These are phyloP conservation scores for Dioscorea dumetorum DNA, from an alignment of 106 monocot species.

Conservation along the genomic window DNA sequence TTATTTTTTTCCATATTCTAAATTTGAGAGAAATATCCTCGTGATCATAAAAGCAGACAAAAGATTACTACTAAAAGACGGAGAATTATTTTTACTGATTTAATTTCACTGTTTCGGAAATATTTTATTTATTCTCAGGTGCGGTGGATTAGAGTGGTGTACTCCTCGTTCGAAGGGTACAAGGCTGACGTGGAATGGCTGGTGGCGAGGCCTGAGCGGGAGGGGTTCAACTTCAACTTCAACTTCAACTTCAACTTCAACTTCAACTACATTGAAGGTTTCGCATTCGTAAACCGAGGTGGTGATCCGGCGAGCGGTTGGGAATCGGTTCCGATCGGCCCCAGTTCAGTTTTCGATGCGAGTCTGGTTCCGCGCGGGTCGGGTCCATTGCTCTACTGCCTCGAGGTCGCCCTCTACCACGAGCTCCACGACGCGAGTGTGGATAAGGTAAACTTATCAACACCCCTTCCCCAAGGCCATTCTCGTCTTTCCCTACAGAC, in stretches of 20 bases:
- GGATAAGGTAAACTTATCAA: slow-evolving; percentile 45
- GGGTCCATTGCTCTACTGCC: slow-evolving; percentile 82
- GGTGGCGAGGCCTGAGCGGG: slow-evolving; percentile 20
- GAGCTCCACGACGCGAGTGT: slow-evolving; percentile 22
- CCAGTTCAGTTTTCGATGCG: slow-evolving; percentile 36
- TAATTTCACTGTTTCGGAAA: too few relatives aligned
- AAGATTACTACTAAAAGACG: too few relatives aligned
- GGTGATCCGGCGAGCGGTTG: slow-evolving; percentile 65
- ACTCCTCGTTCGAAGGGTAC: slow-evolving; percentile 58
- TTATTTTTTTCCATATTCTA: too few relatives aligned
- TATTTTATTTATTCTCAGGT: slow-evolving; percentile 36
- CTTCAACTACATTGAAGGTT: slow-evolving; percentile 95
- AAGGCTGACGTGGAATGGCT: slow-evolving; percentile 64
- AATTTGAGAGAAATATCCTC: too few relatives aligned
- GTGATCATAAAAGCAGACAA: too few relatives aligned
- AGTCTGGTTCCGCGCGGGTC: slow-evolving; percentile 32
- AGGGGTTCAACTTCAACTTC: too few relatives aligned
- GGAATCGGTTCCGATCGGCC: slow-evolving; percentile 42
- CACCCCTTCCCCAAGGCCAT: background rate
- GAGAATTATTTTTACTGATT: too few relatives aligned
- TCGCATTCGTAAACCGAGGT: slow-evolving; percentile 62
- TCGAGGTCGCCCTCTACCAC: slow-evolving; percentile 74
- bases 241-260: too few relatives aligned
- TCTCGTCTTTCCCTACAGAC: slow-evolving; percentile 4
- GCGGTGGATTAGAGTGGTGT: slow-evolving; percentile 79